Evolutionary conservation across 192 early-diverging fungal species (phyloP).

Genomic region (Phycomyces nitens): DNA sequence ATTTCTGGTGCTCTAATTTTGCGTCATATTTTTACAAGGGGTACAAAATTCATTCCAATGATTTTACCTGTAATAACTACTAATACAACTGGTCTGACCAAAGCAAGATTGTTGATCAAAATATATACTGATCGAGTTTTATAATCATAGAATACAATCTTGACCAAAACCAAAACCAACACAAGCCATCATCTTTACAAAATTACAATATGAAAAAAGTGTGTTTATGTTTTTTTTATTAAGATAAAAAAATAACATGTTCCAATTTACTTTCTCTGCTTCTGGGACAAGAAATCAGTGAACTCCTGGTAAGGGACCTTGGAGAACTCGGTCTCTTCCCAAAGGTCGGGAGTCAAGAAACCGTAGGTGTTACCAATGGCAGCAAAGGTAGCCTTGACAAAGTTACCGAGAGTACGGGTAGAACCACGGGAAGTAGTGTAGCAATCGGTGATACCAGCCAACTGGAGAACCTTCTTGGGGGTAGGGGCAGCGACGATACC

Average conservation of each 20-base stretch:
- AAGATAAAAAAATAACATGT: background rate
- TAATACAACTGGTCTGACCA: too few species aligned
- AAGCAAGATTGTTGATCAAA: too few species aligned
- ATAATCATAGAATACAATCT: too few species aligned
- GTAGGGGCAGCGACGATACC: slow-evolving; percentile 92
- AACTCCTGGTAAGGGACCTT: slow-evolving; percentile 19
- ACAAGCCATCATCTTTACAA: too few species aligned
- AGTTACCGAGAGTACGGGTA: slow-evolving; percentile 98
- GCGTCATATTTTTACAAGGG: too few species aligned
- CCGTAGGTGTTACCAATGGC: slow-evolving; percentile 96
- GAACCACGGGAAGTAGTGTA: slow-evolving; percentile 95
- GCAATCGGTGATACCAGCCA: slow-evolving; percentile 96
- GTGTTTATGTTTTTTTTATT: too few species aligned
- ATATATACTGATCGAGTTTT: too few species aligned
- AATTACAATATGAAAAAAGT: too few species aligned
- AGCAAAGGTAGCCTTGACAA: slow-evolving; percentile 97
- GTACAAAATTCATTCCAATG: too few species aligned
- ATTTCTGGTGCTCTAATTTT: too few species aligned
- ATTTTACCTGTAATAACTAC: too few species aligned
- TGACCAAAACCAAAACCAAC: too few species aligned
- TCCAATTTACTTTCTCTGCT: slow-evolving; percentile 21
- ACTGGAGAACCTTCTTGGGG: slow-evolving; percentile 94
- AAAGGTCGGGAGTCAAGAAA: slow-evolving; percentile 95
- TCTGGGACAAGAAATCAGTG: slow-evolving; percentile 44
- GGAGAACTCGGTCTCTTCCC: slow-evolving; percentile 84